These are phyloP conservation scores for Phanerodontia chrysosporium DNA, from an alignment of 768 basidiomycete species.

Conservation along the genomic window DNA sequence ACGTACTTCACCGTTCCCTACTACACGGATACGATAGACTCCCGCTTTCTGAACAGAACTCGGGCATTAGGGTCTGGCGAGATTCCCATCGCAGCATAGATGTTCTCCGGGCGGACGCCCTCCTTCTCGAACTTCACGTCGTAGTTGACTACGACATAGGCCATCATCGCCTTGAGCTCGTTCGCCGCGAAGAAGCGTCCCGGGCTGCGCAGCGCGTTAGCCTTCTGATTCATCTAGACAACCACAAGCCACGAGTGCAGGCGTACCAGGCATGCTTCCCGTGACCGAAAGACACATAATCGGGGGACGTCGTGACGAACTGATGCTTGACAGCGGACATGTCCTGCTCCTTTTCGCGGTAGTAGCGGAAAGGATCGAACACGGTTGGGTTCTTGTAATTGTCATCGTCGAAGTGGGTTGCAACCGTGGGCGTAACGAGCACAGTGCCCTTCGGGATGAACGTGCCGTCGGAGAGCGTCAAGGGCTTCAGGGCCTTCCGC, in stretches of 20 bases:
- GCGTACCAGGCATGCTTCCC: constrained; percentile 11
- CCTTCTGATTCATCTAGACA: too few species aligned
- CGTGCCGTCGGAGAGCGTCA: constrained; percentile 33
- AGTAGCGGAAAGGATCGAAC: constrained; percentile 50
- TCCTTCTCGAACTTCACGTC: constrained; percentile 9
- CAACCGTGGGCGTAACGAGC: constrained; percentile 14
- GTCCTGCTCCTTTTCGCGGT: neutral
- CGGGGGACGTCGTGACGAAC: constrained; percentile 1
- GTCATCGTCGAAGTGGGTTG: constrained; percentile 21
- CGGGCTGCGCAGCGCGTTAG: too few species aligned
- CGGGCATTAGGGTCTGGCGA: constrained; percentile 19
- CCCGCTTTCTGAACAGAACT: constrained; percentile 31
- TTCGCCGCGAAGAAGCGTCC: constrained; percentile 8
- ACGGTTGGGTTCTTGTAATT: constrained; percentile 17
- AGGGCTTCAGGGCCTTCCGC: constrained; percentile 27
- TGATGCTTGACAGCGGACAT: neutral
- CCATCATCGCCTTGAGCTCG: constrained; percentile 9
- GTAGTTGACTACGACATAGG: constrained; percentile 1
- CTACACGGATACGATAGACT: neutral
- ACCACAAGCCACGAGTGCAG: too few species aligned
- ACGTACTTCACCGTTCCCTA: too few species aligned
- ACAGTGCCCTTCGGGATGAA: constrained; percentile 21
- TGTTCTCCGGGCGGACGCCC: constrained; percentile 1
- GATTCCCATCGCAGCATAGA: neutral
- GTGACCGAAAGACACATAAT: constrained; percentile 6